Conservation (phyloP, 2,329 filamentous ascomycete genomes). For the Cercospora zeina region DNA sequence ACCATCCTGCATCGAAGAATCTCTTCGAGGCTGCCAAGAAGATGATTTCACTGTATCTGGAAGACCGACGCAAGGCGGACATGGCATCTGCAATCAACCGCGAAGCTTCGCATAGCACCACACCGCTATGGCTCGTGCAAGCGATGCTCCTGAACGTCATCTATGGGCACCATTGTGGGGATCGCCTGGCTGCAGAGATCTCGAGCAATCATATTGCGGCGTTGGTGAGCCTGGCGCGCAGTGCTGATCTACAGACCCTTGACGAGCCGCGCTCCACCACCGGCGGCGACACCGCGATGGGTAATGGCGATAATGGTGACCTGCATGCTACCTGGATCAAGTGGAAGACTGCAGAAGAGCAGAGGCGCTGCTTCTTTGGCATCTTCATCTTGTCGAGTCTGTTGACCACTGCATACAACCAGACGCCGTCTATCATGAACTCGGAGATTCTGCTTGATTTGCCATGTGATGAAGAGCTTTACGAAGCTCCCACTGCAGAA, state of each 20-base stretch:
- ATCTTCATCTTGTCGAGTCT: slow-evolving; percentile 91
- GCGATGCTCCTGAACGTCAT: slow-evolving; percentile 96
- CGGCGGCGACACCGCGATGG: slow-evolving; percentile 27
- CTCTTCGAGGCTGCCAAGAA: slow-evolving; percentile 92
- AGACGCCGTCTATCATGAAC: slow-evolving; percentile 85
- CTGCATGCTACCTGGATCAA: slow-evolving; percentile 78
- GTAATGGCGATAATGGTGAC: slow-evolving; percentile 32
- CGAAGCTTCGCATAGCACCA: slow-evolving; percentile 46
- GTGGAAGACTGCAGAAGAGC: slow-evolving; percentile 87
- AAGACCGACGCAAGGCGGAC: slow-evolving; percentile 84
- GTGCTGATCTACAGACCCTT: slow-evolving; percentile 69
- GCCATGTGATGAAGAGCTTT: slow-evolving; percentile 91
- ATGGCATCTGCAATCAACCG: slow-evolving; percentile 63
- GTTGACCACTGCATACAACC: slow-evolving; percentile 88
- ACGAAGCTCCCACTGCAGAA: slow-evolving; percentile 78
- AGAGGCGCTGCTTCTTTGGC: slow-evolving; percentile 87
- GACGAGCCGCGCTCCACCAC: slow-evolving; percentile 15
- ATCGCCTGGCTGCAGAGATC: slow-evolving; percentile 86
- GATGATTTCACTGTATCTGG: slow-evolving; percentile 89
- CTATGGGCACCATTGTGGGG: slow-evolving; percentile 91
- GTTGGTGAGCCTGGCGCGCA: slow-evolving; percentile 84
- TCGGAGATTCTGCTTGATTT: slow-evolving; percentile 88
- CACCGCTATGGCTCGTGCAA: slow-evolving; percentile 92
- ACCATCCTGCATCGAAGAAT: slow-evolving; percentile 74
- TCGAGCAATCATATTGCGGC: slow-evolving; percentile 90